phyloP scores from a whole-genome alignment of 257 asterid species.

The Ocimum tenuiflorum region DNA sequence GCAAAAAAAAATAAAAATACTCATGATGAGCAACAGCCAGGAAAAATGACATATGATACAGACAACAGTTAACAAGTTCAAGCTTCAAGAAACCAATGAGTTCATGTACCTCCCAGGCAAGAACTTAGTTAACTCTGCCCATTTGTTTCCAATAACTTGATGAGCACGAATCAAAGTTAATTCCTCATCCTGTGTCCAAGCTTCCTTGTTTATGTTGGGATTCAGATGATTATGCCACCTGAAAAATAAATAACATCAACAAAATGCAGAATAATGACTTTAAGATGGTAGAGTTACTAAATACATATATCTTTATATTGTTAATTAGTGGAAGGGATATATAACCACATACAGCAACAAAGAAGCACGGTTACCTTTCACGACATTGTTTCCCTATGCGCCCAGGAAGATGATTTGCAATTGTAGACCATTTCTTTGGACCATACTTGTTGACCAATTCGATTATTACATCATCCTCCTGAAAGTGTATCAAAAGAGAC shows the following conservation, averaged over 20 bases:
- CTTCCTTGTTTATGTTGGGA: constrained; percentile 88
- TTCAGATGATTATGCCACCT: constrained; percentile 99
- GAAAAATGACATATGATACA: not conserved
- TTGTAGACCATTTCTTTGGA: constrained; percentile 97
- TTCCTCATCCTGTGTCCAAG: constrained; percentile 98
- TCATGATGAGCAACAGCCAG: constrained; percentile 18
- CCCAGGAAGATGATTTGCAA: constrained; percentile 91
- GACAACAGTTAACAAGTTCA: constrained; percentile 3
- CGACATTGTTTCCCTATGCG: constrained; percentile 99
- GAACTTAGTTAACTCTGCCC: constrained; percentile 96
- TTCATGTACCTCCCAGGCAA: constrained; percentile 86
- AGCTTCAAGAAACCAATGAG: constrained; percentile 14
- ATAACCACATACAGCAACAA: not conserved
- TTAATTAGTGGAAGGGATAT: constrained; percentile 1
- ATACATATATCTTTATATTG: not conserved
- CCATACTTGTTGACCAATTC: constrained; percentile 80
- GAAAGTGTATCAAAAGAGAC: constrained; percentile 16
- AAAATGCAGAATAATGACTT: not conserved
- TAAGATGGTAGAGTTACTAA: not conserved
- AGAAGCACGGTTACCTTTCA: constrained; percentile 58
- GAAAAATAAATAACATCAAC: constrained; percentile 15
- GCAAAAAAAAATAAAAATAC: constrained; percentile 15
- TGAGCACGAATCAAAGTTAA: constrained; percentile 82
- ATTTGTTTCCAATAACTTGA: constrained; percentile 89
- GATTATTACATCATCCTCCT: constrained; percentile 88